Conservation (phyloP, 2,329 filamentous ascomycete species). For the Trichoderma sp. region DNA sequence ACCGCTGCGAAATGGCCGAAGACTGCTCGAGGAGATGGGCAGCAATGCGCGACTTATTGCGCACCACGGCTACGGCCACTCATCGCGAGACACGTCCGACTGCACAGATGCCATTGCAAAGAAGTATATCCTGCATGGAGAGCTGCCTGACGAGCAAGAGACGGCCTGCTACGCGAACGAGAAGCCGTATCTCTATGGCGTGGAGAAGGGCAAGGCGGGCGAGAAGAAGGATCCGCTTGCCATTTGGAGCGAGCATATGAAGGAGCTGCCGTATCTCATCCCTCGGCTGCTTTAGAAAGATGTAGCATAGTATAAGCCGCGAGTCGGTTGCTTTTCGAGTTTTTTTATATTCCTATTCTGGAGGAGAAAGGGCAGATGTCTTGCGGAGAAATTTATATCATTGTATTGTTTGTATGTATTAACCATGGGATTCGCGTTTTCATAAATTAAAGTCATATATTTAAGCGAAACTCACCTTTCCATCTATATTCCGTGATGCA, state of each 20-base stretch:
- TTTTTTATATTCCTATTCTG: not conserved
- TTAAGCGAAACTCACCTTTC: not conserved
- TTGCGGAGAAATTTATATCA: not conserved
- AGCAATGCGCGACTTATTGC: constrained; percentile 49
- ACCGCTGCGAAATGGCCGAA: constrained; percentile 49
- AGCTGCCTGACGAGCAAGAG: constrained; percentile 44
- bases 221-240: constrained; percentile 23
- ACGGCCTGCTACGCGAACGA: constrained; percentile 50
- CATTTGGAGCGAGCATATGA: constrained; percentile 30
- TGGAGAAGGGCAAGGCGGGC: constrained; percentile 16
- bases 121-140: constrained; percentile 45
- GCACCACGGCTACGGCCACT: constrained; percentile 54
- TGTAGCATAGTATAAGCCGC: not conserved
- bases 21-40: constrained; percentile 49
- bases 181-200: constrained; percentile 50
- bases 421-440: not conserved
- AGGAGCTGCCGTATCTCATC: constrained; percentile 9
- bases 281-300: not conserved
- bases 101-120: constrained; percentile 48
- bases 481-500: not conserved
- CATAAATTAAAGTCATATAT: not conserved
- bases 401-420: not conserved
- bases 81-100: constrained; percentile 46
- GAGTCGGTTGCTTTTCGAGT: not conserved
- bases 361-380: not conserved